phyloP scores from a whole-genome alignment of 768 basidiomycete genomes.

The Lactifluus pinguis region DNA sequence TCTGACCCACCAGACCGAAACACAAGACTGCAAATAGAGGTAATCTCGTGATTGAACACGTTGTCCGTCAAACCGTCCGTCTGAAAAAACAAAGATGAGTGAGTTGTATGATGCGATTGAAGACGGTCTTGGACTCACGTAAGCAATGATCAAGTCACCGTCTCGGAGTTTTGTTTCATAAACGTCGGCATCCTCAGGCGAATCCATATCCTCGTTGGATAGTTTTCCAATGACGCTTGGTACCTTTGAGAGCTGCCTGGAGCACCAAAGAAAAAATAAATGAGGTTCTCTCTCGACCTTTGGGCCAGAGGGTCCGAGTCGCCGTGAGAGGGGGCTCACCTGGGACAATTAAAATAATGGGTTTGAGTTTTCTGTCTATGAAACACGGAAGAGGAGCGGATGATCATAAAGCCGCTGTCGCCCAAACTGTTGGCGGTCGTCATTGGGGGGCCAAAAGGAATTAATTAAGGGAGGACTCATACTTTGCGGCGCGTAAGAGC shows the following conservation, averaged over 20 bases:
- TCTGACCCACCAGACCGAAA: conserved; percentile 36
- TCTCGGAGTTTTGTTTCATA: conserved; percentile 41
- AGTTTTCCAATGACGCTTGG: conserved; percentile 22
- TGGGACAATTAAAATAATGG: conserved; percentile 39
- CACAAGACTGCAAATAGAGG: conserved; percentile 59
- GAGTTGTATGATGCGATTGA: background rate
- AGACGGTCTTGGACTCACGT: conserved; percentile 27
- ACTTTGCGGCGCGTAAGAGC: conserved; percentile 71
- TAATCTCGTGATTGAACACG: conserved; percentile 59
- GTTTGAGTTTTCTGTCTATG: conserved; percentile 37
- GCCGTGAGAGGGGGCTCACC: conserved; percentile 30
- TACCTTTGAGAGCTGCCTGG: conserved; percentile 31
- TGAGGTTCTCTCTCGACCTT: background rate
- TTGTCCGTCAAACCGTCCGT: conserved; percentile 50
- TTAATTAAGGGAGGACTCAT: conserved; percentile 21
- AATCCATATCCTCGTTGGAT: conserved; percentile 27
- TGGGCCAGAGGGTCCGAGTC: background rate
- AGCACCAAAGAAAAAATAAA: background rate
- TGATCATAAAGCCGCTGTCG: conserved; percentile 70
- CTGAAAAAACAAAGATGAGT: conserved; percentile 24
- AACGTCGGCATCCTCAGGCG: conserved; percentile 34
- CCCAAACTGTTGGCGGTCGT: conserved; percentile 48
- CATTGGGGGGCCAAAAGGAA: background rate
- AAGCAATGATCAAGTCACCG: conserved; percentile 44
- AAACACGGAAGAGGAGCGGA: conserved; percentile 57